Evolutionary conservation across 805 yeast genomes (phyloP).

Genomic region (Sungouiozyma intestinalis): DNA sequence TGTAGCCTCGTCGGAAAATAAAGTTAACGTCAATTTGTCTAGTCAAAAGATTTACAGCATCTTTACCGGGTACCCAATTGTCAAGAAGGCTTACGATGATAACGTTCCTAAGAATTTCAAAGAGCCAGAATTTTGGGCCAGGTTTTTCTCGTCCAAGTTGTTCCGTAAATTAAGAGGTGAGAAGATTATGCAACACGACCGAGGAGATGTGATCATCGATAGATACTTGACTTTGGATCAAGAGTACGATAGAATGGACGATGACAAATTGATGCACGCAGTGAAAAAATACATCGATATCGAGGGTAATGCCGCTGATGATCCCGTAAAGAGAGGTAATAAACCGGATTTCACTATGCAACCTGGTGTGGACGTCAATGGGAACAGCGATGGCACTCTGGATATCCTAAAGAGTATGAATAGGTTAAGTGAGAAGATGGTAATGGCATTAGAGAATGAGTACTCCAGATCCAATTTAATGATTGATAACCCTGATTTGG

Average conservation of each 20-base stretch:
- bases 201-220: slow-evolving; percentile 80
- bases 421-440: slow-evolving; percentile 72
- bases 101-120: slow-evolving; percentile 72
- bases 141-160: slow-evolving; percentile 84
- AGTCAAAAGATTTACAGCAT: slow-evolving; percentile 83
- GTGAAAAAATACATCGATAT: slow-evolving; percentile 70
- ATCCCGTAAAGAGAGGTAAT: slow-evolving; percentile 65
- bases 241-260: slow-evolving; percentile 39
- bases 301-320: slow-evolving; percentile 72
- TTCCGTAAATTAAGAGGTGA: slow-evolving; percentile 88
- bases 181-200: slow-evolving; percentile 57
- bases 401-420: slow-evolving; percentile 82
- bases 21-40: slow-evolving; percentile 86
- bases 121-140: slow-evolving; percentile 93
- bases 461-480: slow-evolving; percentile 28
- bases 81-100: slow-evolving; percentile 79
- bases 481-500: slow-evolving; percentile 24
- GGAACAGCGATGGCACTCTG: slow-evolving; percentile 52
- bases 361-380: slow-evolving; percentile 37
- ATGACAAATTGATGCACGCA: slow-evolving; percentile 33
- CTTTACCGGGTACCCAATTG: slow-evolving; percentile 87
- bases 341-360: slow-evolving; percentile 85
- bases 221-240: slow-evolving; percentile 66
- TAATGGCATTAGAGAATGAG: slow-evolving; percentile 41
- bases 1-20: slow-evolving; percentile 84